phyloP scores from a whole-genome alignment of 78 protist genomes.

The Pigoraptor vietnamica region DNA sequence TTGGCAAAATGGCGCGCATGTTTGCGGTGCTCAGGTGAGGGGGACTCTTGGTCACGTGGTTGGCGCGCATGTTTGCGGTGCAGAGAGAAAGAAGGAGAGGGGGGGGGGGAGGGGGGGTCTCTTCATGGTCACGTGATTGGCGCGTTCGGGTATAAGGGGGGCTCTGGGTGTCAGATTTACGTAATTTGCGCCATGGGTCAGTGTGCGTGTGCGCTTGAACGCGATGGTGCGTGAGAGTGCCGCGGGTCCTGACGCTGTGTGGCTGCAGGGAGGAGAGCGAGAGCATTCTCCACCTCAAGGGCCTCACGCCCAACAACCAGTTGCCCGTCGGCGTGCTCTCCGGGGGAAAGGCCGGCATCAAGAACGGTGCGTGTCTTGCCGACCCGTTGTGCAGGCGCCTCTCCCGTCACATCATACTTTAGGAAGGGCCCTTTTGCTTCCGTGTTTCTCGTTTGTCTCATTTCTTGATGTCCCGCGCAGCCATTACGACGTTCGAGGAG shows the following conservation, averaged over 20 bases:
- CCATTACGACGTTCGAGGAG: slow-evolving; percentile 44
- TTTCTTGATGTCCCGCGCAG: neutral
- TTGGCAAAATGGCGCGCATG: slow-evolving; percentile 75
- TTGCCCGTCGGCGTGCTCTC: slow-evolving; percentile 81
- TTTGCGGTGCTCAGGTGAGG: slow-evolving; percentile 36
- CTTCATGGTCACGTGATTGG: too few relatives aligned
- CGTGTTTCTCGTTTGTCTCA: too few relatives aligned
- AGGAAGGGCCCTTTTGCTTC: neutral
- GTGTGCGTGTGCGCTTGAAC: neutral
- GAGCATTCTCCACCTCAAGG: slow-evolving; percentile 77
- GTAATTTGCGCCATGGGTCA: neutral
- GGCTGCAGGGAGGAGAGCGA: slow-evolving; percentile 77
- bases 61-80: too few relatives aligned
- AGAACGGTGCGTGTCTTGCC: slow-evolving; percentile 20
- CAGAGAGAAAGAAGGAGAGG: neutral
- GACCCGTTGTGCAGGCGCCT: neutral
- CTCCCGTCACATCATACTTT: neutral
- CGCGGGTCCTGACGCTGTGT: neutral
- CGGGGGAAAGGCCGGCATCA: slow-evolving; percentile 66
- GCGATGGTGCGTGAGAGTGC: neutral
- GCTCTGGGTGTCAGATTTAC: too few relatives aligned
- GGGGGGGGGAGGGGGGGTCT: too few relatives aligned
- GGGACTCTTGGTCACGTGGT: too few relatives aligned
- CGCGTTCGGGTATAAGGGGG: too few relatives aligned
- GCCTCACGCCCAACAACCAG: slow-evolving; percentile 58